These are phyloP conservation scores for Boletus speciosus DNA, from an alignment of 768 basidiomycete species.

Conservation along the genomic window DNA sequence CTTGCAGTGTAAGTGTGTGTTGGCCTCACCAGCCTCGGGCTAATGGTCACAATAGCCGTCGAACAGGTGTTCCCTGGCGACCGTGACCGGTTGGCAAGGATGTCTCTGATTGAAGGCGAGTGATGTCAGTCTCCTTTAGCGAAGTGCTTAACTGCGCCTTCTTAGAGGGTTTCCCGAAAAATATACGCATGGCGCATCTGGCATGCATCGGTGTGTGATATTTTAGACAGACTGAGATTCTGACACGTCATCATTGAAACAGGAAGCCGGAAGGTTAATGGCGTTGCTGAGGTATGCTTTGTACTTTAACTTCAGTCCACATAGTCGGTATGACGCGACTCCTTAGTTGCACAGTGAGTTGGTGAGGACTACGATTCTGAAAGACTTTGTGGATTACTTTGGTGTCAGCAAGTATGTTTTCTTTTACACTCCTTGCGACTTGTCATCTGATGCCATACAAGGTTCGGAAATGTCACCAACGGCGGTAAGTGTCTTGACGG, in stretches of 20 bases:
- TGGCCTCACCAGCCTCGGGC: background rate
- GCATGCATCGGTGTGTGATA: conserved; percentile 67
- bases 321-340: background rate
- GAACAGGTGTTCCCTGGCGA: conserved; percentile 90
- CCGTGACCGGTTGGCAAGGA: conserved; percentile 69
- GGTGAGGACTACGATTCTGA: conserved; percentile 76
- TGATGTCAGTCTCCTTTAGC: background rate
- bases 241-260: conserved; percentile 2
- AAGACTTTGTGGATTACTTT: conserved; percentile 92
- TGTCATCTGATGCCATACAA: conserved; percentile 27
- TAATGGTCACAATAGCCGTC: conserved; percentile 49
- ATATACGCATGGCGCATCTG: conserved; percentile 87
- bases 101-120: conserved; percentile 89
- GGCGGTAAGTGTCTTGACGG: conserved; percentile 55
- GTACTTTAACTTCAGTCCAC: background rate
- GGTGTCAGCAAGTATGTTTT: conserved; percentile 68
- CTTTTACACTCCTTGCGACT: background rate
- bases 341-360: conserved; percentile 80
- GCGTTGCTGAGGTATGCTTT: conserved; percentile 77
- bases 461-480: conserved; percentile 90
- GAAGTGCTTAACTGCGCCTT: background rate
- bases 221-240: background rate
- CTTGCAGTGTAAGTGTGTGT: conserved; percentile 54
- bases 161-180: conserved; percentile 79
- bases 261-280: conserved; percentile 86